Evolutionary conservation across 495 filamentous ascomycete species (phyloP).

Genomic region (Copromyces sp.): DNA sequence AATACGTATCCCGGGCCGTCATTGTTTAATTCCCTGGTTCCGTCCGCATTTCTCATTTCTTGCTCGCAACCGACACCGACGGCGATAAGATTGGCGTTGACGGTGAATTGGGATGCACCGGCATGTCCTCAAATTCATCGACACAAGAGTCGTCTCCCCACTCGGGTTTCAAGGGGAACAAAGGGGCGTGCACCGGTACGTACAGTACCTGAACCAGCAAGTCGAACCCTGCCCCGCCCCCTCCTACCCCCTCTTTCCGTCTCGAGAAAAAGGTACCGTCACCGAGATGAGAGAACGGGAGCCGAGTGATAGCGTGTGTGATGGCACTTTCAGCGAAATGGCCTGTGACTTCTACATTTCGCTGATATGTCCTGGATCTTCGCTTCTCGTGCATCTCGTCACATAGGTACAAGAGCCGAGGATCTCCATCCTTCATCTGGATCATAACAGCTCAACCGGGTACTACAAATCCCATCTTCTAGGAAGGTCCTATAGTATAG

Average conservation of each 20-base stretch:
- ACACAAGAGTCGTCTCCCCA: neutral
- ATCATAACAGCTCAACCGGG: neutral
- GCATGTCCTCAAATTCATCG: neutral
- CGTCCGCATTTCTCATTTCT: neutral
- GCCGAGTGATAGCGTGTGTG: neutral
- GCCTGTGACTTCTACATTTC: neutral
- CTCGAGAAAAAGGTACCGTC: neutral
- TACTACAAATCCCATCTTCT: neutral
- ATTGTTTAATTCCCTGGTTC: neutral
- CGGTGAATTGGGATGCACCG: neutral
- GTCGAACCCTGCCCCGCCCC: neutral
- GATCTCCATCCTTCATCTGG: neutral
- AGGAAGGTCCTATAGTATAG: neutral
- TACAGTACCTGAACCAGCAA: neutral
- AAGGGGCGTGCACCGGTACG: neutral
- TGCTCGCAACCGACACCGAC: neutral
- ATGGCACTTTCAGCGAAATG: neutral
- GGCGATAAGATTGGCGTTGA: neutral
- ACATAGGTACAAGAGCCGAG: neutral
- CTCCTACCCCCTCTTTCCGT: neutral
- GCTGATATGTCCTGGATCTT: neutral
- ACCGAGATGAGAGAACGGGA: neutral
- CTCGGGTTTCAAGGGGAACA: neutral
- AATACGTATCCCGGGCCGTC: neutral
- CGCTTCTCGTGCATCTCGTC: neutral